Evolutionary conservation across 2,329 filamentous ascomycete genomes (phyloP), one percentile per base, ranked within the genome.

Genomic region (Cladosporium sp.): DNA sequence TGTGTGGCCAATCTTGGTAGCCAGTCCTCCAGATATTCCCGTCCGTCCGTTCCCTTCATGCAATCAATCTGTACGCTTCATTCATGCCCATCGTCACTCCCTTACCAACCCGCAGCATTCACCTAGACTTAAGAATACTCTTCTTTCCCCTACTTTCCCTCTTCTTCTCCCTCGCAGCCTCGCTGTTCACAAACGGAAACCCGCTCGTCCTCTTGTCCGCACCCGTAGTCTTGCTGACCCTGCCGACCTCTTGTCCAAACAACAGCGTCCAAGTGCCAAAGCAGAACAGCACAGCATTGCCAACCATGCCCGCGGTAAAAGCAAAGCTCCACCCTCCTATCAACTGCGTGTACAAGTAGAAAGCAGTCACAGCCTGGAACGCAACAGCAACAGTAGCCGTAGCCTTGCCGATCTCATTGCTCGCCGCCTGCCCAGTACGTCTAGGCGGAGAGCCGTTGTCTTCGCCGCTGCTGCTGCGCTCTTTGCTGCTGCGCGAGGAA

Each of bases 341-440:
- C 74, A 86, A 90, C 70, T 85, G 82, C 51, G 80, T 80, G 74
- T 92, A 94, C 68, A 83, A 80, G 72, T 89, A 88, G 63, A 86
- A 84, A 17, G 85, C 85, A 4, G 79, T 78, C 0, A 78, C 67
- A 17, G 79, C 75, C 72, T 93, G 89, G 76, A 59, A 59, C 6
- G 40, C 38, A 2, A 52, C 51, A 5, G 56, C 56, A 6, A 55
- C 38, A 1, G 43, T 56, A 17, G 58, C 51, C 2, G 58, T 59
- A 7, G 51, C 59, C 30, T 45, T 60, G 12, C 59, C 59, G 15
- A 55, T 11, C 14, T 60, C 59, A n/a, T 51, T 55, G 2, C 47
- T 47, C 5, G n/a, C 39, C 3, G 49, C 57, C 5, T 37, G 36
- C 20, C 50, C 43, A 14, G 38, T n/a, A 15, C 30, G 30, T 30